Base-by-base conservation (phyloP, 805 yeast species). In the Saccharomycopsis fodiens region DNA sequence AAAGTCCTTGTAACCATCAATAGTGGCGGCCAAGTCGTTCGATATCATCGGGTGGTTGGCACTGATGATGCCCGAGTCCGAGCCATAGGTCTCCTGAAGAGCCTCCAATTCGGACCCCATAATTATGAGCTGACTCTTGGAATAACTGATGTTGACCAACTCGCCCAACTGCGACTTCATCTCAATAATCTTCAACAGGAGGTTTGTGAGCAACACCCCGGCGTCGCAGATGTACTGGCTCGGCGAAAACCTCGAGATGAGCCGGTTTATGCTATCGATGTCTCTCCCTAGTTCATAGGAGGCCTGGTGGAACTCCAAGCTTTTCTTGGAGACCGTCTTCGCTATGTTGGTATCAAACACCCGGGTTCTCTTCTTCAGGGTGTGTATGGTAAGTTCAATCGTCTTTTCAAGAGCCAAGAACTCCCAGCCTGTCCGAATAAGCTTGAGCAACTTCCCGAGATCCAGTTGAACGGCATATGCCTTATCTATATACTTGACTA, bases 61-160 rank as follows among this genome's bases (percentile, higher is more conserved):
- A 30, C 66, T 58, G 60, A 70, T 69, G 10, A 48, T 48, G 2
- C 46, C 35, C 21, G 30, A 38, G 4, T 47, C 36, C 16, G 45
- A 22, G 20, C 37, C 40, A 25, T 39, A 35, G 4, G 22, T 23
- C 25, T 46, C 39, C 2, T 64, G 52, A 42, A 60, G 48, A 8
- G 57, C 53, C 52, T 77, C 81, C 36, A 78, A 57, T 44, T 75
- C 78, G 15, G 69, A 63, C 3, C 81, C 82, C 32, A 78, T 78
- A 17, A 68, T 63, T 35, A 77, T 76, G 45, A 78, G 62, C 51
- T 70, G 73, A 15, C 82, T 78, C 52, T 76, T 73, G 54, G 75
- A 74, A 56, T 78, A 77, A 12, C 74, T 67, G 15, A 76, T 68
- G 2, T 76, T 69, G 21, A 77, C 62, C 47, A 68, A 64, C 46